Conservation (phyloP, 176 grass and related monocot genomes). For the Rhynchospora breviuscula region DNA sequence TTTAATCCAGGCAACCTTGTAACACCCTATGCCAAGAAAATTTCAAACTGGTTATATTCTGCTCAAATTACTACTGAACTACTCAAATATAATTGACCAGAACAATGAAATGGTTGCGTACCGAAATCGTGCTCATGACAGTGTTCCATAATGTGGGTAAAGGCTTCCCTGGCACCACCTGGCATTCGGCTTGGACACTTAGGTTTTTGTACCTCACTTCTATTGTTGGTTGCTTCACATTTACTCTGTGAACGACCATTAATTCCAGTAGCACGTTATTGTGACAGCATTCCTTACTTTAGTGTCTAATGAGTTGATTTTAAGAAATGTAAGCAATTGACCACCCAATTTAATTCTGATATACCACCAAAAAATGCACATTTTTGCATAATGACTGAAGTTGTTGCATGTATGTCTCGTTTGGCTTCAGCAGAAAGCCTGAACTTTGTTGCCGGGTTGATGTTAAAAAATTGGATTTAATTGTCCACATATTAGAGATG, state of each 20-base stretch:
- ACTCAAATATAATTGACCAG: not conserved
- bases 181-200: constrained; percentile 32
- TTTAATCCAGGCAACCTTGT: constrained; percentile 33
- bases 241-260: constrained; percentile 29
- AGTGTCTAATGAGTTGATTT: no score
- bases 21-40: constrained; percentile 24
- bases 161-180: constrained; percentile 45
- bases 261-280: not conserved
- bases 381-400: no score
- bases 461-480: no score
- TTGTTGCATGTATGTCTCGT: no score
- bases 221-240: constrained; percentile 47
- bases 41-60: not conserved
- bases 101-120: constrained; percentile 5
- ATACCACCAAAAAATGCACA: no score
- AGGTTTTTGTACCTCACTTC: constrained; percentile 44
- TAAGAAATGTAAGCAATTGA: no score
- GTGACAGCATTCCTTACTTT: no score
- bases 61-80: not conserved
- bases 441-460: no score
- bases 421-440: no score
- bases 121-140: constrained; percentile 21
- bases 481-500: no score
- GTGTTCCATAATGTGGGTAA: constrained; percentile 47
- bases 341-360: no score